Base-by-base conservation (phyloP, 2,329 filamentous ascomycete species). In the Aspergillus pseudoterreus region DNA sequence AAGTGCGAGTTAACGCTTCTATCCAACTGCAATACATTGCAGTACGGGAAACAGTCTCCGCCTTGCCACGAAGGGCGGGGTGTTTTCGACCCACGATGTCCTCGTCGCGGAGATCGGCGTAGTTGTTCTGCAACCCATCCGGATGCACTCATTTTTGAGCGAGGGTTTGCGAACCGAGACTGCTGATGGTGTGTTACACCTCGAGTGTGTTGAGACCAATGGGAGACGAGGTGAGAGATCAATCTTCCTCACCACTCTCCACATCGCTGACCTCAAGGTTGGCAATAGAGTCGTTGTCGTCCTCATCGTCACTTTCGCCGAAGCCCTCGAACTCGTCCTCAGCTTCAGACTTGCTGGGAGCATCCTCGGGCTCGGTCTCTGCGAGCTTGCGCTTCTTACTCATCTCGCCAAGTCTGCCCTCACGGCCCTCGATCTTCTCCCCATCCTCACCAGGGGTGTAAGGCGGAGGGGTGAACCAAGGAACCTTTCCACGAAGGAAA, bases 401-500 rank as follows among this genome's bases (percentile, higher is more conserved):
- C 85, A 95, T 96, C 72, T 96, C 90, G 15, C 92, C 92, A 0
- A 95, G 76, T 59, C 84, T 82, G 11, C 91, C 91, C 54, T 88
- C 82, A 43, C 91, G 83, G 4, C 89, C 88, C 55, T 85, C 82
- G n/a, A 86, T 73, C 35, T 74, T 75, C 42, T 68, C 75, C 10
- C 73, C 73, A 12, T 74, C 76, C 30, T 82, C 80, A 6, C 76
- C 76, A 9, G 74, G 76, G 44, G 71, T 66, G 12, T 79, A 73
- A 2, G 92, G 90, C 9, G 91, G 86, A 8, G 90, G 85, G 0
- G 89, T 94, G 66, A 91, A 99, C 94, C 95, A 99, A 1, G 94
- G 94, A 22, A 97, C 89, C 73, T 92, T 96, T 51, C 94, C 94
- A 57, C 94, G 79, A 65, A 97, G 83, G 69, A 97, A 99, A 67